Percentiles rank a stretch among this genome's conserved stretches.
Conservation (phyloP, 1,284 basidiomycete species). For the Rhodotorula glutinis region DNA sequence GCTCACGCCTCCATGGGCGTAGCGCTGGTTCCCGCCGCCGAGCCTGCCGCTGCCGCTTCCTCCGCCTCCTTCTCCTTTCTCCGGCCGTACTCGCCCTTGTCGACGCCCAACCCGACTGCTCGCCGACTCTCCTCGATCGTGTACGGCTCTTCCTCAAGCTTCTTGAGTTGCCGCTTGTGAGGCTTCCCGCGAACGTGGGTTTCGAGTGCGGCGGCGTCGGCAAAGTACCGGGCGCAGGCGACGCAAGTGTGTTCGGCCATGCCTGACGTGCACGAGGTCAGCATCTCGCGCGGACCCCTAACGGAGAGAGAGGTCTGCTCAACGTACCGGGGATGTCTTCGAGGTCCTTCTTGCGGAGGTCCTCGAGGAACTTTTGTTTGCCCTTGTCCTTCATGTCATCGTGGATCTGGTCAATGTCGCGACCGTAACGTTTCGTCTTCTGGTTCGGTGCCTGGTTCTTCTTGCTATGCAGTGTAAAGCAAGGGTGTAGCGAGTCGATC, state of each 20-base stretch:
- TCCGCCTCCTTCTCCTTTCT: slow-evolving; percentile 26
- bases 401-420: slow-evolving; percentile 39
- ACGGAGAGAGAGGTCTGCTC: too few species aligned
- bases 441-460: slow-evolving; percentile 38
- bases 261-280: slow-evolving; percentile 8
- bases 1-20: slow-evolving; percentile 9
- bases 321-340: slow-evolving; percentile 37
- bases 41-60: slow-evolving; percentile 3
- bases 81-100: slow-evolving; percentile 34
- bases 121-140: slow-evolving; percentile 33
- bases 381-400: slow-evolving; percentile 37
- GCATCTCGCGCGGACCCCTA: too few species aligned
- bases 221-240: slow-evolving; percentile 38
- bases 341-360: slow-evolving; percentile 31
- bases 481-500: too few species aligned
- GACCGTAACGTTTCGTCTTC: slow-evolving; percentile 32
- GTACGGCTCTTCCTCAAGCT: slow-evolving; percentile 39
- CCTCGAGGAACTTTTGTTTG: slow-evolving; percentile 28
- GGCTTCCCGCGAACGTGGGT: slow-evolving; percentile 35
- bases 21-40: not conserved
- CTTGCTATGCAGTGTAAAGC: slow-evolving; percentile 19
- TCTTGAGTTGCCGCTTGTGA: slow-evolving; percentile 37
- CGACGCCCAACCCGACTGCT: slow-evolving; percentile 33
- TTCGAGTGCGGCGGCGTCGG: slow-evolving; percentile 29
- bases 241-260: slow-evolving; percentile 36